phyloP scores from a whole-genome alignment of 108 stramenopile species.

The Cyclotella choctawhatcheeana region DNA sequence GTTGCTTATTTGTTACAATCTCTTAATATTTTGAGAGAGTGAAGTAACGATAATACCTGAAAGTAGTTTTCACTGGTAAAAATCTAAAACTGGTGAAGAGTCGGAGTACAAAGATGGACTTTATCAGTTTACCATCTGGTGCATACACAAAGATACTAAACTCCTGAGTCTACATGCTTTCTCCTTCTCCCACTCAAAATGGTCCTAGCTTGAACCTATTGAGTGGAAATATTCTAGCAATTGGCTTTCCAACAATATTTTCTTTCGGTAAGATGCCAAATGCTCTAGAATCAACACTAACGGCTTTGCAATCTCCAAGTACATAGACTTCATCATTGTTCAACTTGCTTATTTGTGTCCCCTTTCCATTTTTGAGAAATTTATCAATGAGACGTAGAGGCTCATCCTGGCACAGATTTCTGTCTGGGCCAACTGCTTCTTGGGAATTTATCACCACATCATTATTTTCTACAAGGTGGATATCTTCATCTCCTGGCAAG shows the following conservation, averaged over 20 bases:
- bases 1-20: too few relatives aligned
- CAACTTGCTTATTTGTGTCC: constrained; percentile 26
- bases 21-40: too few relatives aligned
- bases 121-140: too few relatives aligned
- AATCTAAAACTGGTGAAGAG: too few relatives aligned
- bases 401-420: constrained; percentile 42
- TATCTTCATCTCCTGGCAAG: constrained; percentile 44
- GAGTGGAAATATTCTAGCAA: constrained; percentile 48
- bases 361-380: constrained; percentile 42
- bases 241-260: constrained; percentile 44
- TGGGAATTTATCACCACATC: constrained; percentile 32
- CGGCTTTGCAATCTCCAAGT: constrained; percentile 56
- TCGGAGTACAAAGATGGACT: too few relatives aligned
- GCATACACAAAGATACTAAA: too few relatives aligned
- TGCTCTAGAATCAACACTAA: constrained; percentile 48
- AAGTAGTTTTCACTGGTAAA: too few relatives aligned
- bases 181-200: constrained; percentile 13
- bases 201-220: constrained; percentile 39
- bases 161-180: background rate
- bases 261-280: constrained; percentile 50
- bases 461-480: constrained; percentile 27
- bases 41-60: too few relatives aligned
- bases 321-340: constrained; percentile 49
- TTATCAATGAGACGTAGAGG: constrained; percentile 48
- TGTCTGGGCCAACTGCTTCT: constrained; percentile 40